Evolutionary conservation across 768 basidiomycete genomes (phyloP).

Genomic region (Boletus sp.): DNA sequence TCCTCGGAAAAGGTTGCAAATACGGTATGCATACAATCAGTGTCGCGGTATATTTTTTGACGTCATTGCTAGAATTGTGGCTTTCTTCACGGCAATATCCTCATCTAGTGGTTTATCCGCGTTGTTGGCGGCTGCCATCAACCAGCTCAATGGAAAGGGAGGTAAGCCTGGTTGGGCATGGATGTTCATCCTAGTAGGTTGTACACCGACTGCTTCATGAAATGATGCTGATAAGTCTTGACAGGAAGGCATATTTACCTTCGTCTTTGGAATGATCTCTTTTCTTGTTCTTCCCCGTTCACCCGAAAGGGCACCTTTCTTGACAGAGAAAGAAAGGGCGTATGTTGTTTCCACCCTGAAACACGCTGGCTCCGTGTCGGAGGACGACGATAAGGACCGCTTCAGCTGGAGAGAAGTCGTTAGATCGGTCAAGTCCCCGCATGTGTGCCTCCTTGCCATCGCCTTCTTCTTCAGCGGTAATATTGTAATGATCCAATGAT

Average conservation of each 20-base stretch:
- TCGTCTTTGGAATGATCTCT: constrained; percentile 50
- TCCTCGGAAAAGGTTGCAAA: no score
- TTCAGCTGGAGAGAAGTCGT: constrained; percentile 61
- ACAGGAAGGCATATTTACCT: constrained; percentile 61
- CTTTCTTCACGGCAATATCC: constrained; percentile 46
- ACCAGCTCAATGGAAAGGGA: constrained; percentile 21
- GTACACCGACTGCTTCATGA: no score
- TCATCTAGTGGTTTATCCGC: constrained; percentile 64
- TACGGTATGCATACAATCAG: no score
- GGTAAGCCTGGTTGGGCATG: no score
- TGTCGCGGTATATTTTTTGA: no score
- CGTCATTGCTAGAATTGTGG: constrained; percentile 31
- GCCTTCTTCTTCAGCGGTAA: constrained; percentile 53
- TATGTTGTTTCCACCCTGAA: constrained; percentile 37
- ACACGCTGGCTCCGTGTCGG: constrained; percentile 31
- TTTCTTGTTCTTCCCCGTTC: constrained; percentile 50
- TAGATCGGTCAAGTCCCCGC: constrained; percentile 48
- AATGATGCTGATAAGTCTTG: no score
- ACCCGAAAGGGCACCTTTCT: constrained; percentile 46
- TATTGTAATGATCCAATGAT: constrained; percentile 7
- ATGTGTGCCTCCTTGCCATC: constrained; percentile 47
- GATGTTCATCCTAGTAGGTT: no score
- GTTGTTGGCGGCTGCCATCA: constrained; percentile 58
- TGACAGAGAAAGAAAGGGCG: constrained; percentile 47
- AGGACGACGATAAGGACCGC: constrained; percentile 42